phyloP scores from a whole-genome alignment of 2,329 filamentous ascomycete genomes.

The Endoconidiophora polonica region DNA sequence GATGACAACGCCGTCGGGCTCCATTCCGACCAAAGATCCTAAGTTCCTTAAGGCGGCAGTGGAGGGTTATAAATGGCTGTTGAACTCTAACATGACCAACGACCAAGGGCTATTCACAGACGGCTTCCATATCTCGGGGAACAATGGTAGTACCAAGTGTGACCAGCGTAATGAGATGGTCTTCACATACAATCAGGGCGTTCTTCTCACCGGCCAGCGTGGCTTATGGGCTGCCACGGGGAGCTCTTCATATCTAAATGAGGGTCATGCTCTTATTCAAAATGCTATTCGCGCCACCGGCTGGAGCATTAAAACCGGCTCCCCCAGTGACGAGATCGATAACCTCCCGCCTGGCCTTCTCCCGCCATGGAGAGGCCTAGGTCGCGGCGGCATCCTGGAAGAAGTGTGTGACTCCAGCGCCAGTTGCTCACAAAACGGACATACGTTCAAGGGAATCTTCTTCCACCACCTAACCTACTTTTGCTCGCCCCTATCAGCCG shows the following conservation, averaged over 20 bases:
- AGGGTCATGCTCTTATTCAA: conserved; percentile 63
- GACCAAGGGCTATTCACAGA: conserved; percentile 60
- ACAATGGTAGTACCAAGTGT: conserved; percentile 35
- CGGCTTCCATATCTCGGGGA: conserved; percentile 58
- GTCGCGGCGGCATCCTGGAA: conserved; percentile 64
- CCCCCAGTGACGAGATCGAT: conserved; percentile 25
- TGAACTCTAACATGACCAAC: conserved; percentile 66
- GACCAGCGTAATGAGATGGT: conserved; percentile 75
- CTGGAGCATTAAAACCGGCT: conserved; percentile 37
- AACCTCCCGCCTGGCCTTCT: conserved; percentile 22
- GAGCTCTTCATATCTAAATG: conserved; percentile 50
- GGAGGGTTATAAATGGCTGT: conserved; percentile 68
- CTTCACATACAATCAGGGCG: conserved; percentile 92
- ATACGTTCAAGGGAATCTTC: conserved; percentile 91
- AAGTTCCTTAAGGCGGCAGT: conserved; percentile 57
- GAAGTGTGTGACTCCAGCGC: conserved; percentile 64
- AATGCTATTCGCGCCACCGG: conserved; percentile 65
- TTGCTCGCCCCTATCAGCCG: conserved; percentile 42
- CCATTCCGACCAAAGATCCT: conserved; percentile 26
- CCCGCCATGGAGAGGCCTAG: conserved; percentile 55
- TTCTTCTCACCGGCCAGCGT: conserved; percentile 65
- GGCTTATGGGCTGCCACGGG: conserved; percentile 68
- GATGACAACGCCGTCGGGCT: conserved; percentile 16
- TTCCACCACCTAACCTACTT: conserved; percentile 76
- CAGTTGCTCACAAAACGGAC: conserved; percentile 63